Percentiles rank a stretch among this genome's conserved stretches.
Evolutionary conservation across 2,329 filamentous ascomycete species (phyloP).

Genomic region (Alternaria solani): DNA sequence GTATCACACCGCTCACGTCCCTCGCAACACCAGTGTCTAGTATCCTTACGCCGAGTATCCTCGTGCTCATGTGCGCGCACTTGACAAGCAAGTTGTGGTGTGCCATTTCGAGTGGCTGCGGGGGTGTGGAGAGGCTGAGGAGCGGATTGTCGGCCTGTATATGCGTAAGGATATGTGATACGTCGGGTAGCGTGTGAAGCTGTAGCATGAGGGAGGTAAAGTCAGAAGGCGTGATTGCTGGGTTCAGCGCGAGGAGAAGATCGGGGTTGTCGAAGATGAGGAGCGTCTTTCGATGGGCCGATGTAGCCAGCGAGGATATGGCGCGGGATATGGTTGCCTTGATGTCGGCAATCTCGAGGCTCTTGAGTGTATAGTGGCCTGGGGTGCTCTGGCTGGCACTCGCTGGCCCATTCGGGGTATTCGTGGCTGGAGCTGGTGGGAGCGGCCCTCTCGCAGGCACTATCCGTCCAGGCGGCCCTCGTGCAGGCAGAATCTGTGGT

Average conservation of each 20-base stretch:
- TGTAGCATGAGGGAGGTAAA: conserved; percentile 39
- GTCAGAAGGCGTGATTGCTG: conserved; percentile 26
- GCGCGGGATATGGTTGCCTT: conserved; percentile 38
- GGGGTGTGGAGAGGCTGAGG: conserved; percentile 61
- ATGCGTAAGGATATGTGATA: conserved; percentile 71
- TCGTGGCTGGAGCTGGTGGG: neutral
- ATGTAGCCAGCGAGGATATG: conserved; percentile 28
- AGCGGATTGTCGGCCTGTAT: conserved; percentile 77
- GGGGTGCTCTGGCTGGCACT: conserved; percentile 4
- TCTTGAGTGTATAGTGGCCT: conserved; percentile 35
- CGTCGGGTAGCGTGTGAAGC: conserved; percentile 59
- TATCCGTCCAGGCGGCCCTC: conserved; percentile 30
- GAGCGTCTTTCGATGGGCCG: conserved; percentile 41
- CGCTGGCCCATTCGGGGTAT: neutral
- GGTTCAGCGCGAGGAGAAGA: conserved; percentile 51
- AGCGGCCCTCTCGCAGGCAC: conserved; percentile 26
- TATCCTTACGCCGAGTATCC: conserved; percentile 74
- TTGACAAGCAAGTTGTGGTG: conserved; percentile 68
- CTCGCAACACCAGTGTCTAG: conserved; percentile 88
- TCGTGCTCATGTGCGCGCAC: conserved; percentile 77
- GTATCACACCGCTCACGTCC: conserved; percentile 88
- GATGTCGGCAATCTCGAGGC: conserved; percentile 37
- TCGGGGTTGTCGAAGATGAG: conserved; percentile 58
- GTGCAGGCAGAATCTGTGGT: conserved; percentile 20
- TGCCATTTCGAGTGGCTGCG: conserved; percentile 46